Evolutionary conservation across 257 asterid genomes (phyloP), one percentile per base, ranked within the genome.

Genomic region (Phtheirospermum japonicum): DNA sequence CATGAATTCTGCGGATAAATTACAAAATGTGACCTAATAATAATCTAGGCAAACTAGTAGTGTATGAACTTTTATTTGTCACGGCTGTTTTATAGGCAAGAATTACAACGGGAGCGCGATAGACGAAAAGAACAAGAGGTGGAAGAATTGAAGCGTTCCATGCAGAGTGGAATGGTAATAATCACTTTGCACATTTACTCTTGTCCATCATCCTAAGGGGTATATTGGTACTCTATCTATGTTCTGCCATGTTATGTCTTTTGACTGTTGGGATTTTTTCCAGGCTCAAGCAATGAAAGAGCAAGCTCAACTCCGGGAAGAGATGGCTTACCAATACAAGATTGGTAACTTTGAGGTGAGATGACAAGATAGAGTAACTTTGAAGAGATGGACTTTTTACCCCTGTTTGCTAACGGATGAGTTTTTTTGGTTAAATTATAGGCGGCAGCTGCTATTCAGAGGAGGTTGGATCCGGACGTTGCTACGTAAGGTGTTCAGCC

Each of bases 231-330:
- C 39, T 16, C n/a, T n/a, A 49, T 51, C 49, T 42, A 11, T n/a
- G 40, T 37, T 31, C 11, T 17, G 19, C 20, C 8, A 58, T 53
- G 40, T 11, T 14, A n/a, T 46, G 54, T 48, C 28, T 17, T 48
- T 69, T 32, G 49, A 17, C 51, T 43, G 30, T 67, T 55, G 9
- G 9, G 20, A 58, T 42, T 73, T 50, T 52, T 66, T 50, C 32
- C 57, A 91, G 98, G 99, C 96, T 32, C 96, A 92, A 82, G 97
- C 99, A 67, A 92, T 92, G 99, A 92, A 92, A 79, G 97, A 92
- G 72, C 99, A 89, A 75, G 91, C 99, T 76, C 99, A 64, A 57
- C 87, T 92, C 55, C 80, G 78, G 79, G 97, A 89, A 82, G 97
- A 93, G 84, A 93, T 93, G 99, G 96, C 95, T 30, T 91, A 84